These are phyloP conservation scores for Lanmaoa pseudosensibilis DNA, from an alignment of 768 basidiomycete species.

Conservation along the genomic window DNA sequence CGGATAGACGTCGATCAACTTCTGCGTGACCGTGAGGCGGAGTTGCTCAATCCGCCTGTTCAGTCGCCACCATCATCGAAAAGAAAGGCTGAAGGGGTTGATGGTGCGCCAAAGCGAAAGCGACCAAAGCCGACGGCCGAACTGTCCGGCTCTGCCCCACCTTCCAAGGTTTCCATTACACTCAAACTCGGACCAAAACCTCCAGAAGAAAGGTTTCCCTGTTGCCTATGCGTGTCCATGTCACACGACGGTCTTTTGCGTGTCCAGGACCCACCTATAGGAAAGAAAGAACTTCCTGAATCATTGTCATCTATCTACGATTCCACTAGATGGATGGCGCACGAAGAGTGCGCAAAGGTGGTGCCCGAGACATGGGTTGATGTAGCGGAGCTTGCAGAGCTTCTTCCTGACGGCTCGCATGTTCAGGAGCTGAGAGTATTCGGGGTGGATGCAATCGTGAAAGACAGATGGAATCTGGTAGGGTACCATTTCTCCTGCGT, in stretches of 20 bases:
- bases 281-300: constrained; percentile 52
- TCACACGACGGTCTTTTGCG: constrained; percentile 54
- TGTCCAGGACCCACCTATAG: constrained; percentile 66
- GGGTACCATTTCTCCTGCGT: constrained; percentile 26
- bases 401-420: constrained; percentile 32
- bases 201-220: constrained; percentile 59
- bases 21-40: constrained; percentile 62
- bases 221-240: constrained; percentile 64
- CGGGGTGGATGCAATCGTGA: constrained; percentile 86
- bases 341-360: constrained; percentile 75
- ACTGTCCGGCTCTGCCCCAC: constrained; percentile 11
- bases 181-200: constrained; percentile 69
- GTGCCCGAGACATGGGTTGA: constrained; percentile 95
- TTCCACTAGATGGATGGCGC: constrained; percentile 64
- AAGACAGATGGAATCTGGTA: constrained; percentile 92
- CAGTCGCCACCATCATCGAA: constrained; percentile 32
- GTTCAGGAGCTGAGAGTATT: constrained; percentile 59
- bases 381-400: constrained; percentile 45
- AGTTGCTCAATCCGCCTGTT: constrained; percentile 26
- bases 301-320: constrained; percentile 23
- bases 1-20: constrained; percentile 91
- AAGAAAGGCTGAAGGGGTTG: constrained; percentile 39
- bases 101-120: constrained; percentile 28
- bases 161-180: constrained; percentile 51
- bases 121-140: constrained; percentile 20